Base-by-base conservation (phyloP, 768 basidiomycete species). In the Royoungia palumana region DNA sequence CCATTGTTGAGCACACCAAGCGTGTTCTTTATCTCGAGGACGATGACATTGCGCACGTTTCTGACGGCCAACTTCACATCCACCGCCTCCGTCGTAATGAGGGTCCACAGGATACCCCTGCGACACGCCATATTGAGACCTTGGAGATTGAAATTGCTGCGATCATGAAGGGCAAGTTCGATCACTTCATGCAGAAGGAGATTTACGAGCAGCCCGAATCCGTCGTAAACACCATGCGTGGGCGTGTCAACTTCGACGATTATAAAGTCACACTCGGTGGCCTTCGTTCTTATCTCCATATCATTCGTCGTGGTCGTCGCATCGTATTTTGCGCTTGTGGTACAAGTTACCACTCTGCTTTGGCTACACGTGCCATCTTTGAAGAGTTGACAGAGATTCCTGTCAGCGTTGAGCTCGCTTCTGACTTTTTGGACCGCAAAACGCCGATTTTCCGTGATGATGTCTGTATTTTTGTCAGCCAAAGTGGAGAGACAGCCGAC, bases 101-200 rank as follows among this genome's bases (percentile, higher is more conserved):
- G 55, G 75, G 79, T 34, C 80, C 80, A 56, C 68, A 75, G 41
- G 82, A 83, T 27, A 65, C 89, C 21, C 63, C 61, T 27, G 61
- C 66, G 7, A 95, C 93, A 28, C 89, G 96, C 57, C 92, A 82
- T 56, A 98, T 99, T 70, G 96, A 98, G 75, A 96, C 94, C 6
- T 83, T 99, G 59, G 96, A 98, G 72, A 84, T 99, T 56, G 96
- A 99, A 72, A 82, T 99, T 39, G 95, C 95, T n/a, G 96, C 95
- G 58, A 98, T 99, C 75, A 98, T 98, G 96, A 99, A 99, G 80
- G 96, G 96, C 66, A 92, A 94, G 71, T 99, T 98, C 68, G 92
- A 92, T 66, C 94, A 95, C 66, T 99, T 99, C 75, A 99, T 99
- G 96, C 95, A 98, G 70, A 99, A 99, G 76, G 96, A 99, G 71